A percentile compares a stretch with the other conserved stretches of the same genome.
These are phyloP conservation scores for Beauveria sp. DNA, from an alignment of 2,329 filamentous ascomycete genomes.

Conservation along the genomic window DNA sequence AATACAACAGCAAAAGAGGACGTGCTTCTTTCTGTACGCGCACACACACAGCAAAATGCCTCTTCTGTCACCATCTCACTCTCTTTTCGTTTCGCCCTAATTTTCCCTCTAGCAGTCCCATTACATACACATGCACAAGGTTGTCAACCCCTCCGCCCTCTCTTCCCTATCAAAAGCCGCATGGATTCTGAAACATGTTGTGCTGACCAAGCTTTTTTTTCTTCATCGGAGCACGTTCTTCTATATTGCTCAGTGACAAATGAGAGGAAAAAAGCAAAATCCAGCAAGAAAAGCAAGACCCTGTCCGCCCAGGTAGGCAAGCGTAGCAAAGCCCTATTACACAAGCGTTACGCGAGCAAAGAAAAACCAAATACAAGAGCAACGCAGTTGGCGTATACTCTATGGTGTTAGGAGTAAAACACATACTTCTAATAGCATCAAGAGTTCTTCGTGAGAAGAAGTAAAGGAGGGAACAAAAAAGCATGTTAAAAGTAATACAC, in stretches of 20 bases:
- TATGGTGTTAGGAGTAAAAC: neutral
- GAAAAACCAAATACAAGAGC: neutral
- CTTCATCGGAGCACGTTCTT: neutral
- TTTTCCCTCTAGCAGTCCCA: neutral
- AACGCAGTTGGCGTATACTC: neutral
- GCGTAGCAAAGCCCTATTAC: neutral
- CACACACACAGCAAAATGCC: neutral
- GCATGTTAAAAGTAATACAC: constrained; percentile 14
- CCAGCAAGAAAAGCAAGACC: neutral
- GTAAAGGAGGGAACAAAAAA: constrained; percentile 10
- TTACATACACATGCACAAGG: neutral
- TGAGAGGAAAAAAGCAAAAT: neutral
- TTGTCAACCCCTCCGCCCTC: neutral
- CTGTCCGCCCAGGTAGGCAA: neutral
- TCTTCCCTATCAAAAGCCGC: neutral
- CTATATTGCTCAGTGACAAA: neutral
- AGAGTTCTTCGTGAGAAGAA: neutral
- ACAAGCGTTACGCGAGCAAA: neutral
- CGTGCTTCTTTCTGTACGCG: neutral
- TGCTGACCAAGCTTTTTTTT: neutral
- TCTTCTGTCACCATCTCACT: neutral
- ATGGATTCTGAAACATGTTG: neutral
- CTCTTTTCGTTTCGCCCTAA: neutral
- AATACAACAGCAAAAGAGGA: neutral
- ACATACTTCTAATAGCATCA: neutral